Evolutionary conservation across 2,329 filamentous ascomycete genomes (phyloP).

Genomic region (Fusarium longipes): DNA sequence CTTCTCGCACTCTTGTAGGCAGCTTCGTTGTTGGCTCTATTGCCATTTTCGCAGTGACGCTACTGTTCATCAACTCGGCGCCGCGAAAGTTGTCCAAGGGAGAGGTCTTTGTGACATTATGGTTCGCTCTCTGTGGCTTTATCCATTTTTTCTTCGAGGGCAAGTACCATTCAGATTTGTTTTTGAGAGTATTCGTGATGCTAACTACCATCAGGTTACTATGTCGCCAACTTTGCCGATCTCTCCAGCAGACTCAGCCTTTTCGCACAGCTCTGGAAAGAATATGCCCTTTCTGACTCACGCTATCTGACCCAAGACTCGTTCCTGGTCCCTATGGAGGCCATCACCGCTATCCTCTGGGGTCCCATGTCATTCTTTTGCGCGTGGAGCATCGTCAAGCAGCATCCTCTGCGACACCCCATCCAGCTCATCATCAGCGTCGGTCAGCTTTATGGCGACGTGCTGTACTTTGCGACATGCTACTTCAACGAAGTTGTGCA

Average conservation of each 20-base stretch:
- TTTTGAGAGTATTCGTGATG: fast-evolving
- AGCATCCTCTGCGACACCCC: constrained; percentile 60
- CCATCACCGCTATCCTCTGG: constrained; percentile 64
- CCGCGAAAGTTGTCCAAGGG: constrained; percentile 62
- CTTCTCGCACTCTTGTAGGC: constrained; percentile 67
- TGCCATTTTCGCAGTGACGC: constrained; percentile 68
- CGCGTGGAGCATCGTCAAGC: constrained; percentile 57
- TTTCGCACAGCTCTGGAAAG: constrained; percentile 68
- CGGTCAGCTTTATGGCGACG: constrained; percentile 63
- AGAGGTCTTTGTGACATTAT: constrained; percentile 73
- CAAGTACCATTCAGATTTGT: constrained; percentile 3
- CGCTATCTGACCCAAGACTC: constrained; percentile 65
- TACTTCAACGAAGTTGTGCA: constrained; percentile 55
- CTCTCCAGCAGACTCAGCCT: constrained; percentile 56
- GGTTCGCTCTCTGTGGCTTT: constrained; percentile 78
- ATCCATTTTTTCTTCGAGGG: constrained; percentile 59
- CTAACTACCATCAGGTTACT: constrained; percentile 56
- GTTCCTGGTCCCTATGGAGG: constrained; percentile 68
- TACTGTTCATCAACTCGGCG: constrained; percentile 62
- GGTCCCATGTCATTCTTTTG: constrained; percentile 63
- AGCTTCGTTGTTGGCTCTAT: constrained; percentile 68
- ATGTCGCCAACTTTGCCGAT: constrained; percentile 55
- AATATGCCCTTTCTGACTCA: constrained; percentile 67
- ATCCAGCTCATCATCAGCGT: constrained; percentile 60
- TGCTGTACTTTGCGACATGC: constrained; percentile 63